Evolutionary conservation across 192 early-diverging fungal genomes (phyloP), one percentile per base, ranked within the genome.

Genomic region (Lunasporangiospora selenospora): DNA sequence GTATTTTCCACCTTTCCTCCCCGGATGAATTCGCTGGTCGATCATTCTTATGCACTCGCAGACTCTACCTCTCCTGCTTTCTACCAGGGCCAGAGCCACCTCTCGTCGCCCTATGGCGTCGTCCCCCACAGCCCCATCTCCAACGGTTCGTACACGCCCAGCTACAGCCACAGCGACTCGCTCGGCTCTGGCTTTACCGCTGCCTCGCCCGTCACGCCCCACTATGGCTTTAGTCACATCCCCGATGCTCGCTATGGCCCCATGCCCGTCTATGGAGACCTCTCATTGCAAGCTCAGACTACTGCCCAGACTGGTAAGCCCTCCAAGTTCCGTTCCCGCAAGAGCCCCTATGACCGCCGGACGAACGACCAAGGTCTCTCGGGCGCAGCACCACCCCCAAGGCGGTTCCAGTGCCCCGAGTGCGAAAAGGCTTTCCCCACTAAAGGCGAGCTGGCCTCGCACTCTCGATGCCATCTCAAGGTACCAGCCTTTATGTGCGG

Each of bases 351-450:
- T 31, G 53, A 73, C 21, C 43, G 54, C 12, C 37, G 48, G 29
- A 50, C 33, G 18, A 12, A 30, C 16, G 56, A 59, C 3, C 33
- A 27, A 19, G 52, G 45, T 7, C 37, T 42, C 2, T 16, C 31
- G 6, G 60, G 60, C 6, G 53, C 39, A 1, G 34, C 59, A 0
- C 60, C 69, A 26, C 47, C 55, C 2, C 69, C 69, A 3, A 54
- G 60, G 31, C 69, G 69, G 8, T 73, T 73, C 55, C 60, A 52
- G n/a, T 73, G 69, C 33, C 53, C 40, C 11, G 69, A 73, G 49
- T 73, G 69, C 33, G 69, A 73, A 6, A 73, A 73, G 48, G 69
- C 69, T 0, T 73, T 73, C 60, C 69, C 69, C 0, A 73, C 69
- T 12, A 73, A 73, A 46, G 69, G 69, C 12, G 69, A 73, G 37